These are phyloP conservation scores for Globisporangium paddicum DNA, from an alignment of 352 stramenopile species.

Conservation along the genomic window DNA sequence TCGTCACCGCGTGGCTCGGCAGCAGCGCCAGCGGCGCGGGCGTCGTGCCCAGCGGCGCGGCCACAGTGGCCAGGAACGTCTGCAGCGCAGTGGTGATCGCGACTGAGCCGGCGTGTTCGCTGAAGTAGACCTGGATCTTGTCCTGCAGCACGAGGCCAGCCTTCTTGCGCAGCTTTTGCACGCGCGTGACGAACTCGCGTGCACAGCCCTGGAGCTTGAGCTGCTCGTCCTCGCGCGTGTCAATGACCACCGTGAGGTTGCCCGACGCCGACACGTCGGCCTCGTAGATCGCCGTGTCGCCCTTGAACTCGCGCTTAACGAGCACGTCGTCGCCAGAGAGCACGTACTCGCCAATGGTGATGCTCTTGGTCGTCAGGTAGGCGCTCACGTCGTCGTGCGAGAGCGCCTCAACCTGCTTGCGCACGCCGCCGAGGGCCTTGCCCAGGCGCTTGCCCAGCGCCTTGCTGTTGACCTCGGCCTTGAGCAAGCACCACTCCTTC, in stretches of 20 bases:
- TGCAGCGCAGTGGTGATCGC: conserved; percentile 62
- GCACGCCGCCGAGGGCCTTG: conserved; percentile 95
- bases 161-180: conserved; percentile 98
- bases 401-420: conserved; percentile 67
- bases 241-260: conserved; percentile 94
- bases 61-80: conserved; percentile 53
- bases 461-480: conserved; percentile 93
- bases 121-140: conserved; percentile 96
- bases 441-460: conserved; percentile 95
- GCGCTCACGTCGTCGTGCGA: conserved; percentile 68
- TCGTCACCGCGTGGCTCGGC: conserved; percentile 57
- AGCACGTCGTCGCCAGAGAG: conserved; percentile 90
- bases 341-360: conserved; percentile 79
- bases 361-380: conserved; percentile 64
- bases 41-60: conserved; percentile 46
- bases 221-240: conserved; percentile 94
- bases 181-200: conserved; percentile 96
- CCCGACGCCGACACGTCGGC: conserved; percentile 84
- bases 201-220: conserved; percentile 92
- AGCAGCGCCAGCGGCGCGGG: conserved; percentile 56
- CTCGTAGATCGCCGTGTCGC: conserved; percentile 90
- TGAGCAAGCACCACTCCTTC: conserved; percentile 91
- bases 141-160: conserved; percentile 93
- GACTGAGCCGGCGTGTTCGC: conserved; percentile 58
- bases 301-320: conserved; percentile 94